Base-by-base conservation (phyloP, 2,329 filamentous ascomycete species). In the Neofusicoccum ribis region DNA sequence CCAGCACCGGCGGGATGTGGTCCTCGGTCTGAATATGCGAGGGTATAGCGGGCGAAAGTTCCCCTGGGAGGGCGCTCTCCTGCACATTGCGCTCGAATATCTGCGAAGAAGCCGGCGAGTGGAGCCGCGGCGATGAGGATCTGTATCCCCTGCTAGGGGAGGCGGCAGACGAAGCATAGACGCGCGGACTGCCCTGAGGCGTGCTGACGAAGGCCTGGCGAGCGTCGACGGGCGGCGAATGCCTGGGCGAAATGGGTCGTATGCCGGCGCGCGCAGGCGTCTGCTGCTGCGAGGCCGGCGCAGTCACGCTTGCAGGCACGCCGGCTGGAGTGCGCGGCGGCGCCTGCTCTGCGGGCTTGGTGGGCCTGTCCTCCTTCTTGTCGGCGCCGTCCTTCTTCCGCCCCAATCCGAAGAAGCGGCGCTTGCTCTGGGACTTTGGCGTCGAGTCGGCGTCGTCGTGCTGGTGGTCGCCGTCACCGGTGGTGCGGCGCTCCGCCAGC, bases 21-120 rank as follows among this genome's bases (percentile, higher is more conserved):
- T 98, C 93, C 77, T 98, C 94, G 7, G 92, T 97, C 71, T 93
- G 88, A 72, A 98, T 96, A 74, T 98, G 94, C 7, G 91, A 89
- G 3, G 94, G 94, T 67, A 97, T 95, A n/a, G 92, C 91, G 0
- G 91, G 89, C 3, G 91, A 94, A 67, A 85, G 88, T 67, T 92
- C 90, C 46, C 85, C 81, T n/a, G 87, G 79, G 3, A 85, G 73
- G 3, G 85, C 73, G 36, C 86, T 82, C 72, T 97, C 93, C 78
- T 97, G 94, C 27, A 98, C 94, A 76, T 93, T 92, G 72, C 94
- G 91, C 81, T 98, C 94, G 75, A 98, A 98, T 72, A 98, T 97
- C 71, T 86, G 82, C 54, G 85, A 86, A 20, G 85, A 86, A 0
- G 92, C 91, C 14, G 93, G 92, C 20, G 92, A 96, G 62, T 89